Conservation (phyloP, 805 yeast species). For the Pichia exigua region DNA sequence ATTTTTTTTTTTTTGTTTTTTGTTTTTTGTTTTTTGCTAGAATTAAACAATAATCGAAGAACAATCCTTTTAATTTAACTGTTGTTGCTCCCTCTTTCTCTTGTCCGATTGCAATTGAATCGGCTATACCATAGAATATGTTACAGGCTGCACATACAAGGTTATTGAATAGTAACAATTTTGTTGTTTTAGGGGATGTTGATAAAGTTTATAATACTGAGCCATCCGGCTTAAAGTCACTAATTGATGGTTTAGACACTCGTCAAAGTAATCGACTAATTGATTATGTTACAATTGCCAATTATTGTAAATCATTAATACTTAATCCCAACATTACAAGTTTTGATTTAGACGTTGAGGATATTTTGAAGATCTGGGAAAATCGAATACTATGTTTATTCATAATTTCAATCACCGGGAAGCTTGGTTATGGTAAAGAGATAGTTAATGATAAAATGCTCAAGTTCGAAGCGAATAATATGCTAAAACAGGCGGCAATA, state of each 20-base stretch:
- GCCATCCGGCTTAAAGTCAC: conserved; percentile 1
- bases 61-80: too few species aligned
- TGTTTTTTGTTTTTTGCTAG: too few species aligned
- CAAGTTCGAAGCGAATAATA: conserved; percentile 21
- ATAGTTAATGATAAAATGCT: conserved; percentile 24
- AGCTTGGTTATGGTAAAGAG: conserved; percentile 7
- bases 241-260: background rate
- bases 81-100: too few species aligned
- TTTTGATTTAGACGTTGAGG: conserved; percentile 18
- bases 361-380: conserved; percentile 39
- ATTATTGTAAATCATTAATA: conserved; percentile 23
- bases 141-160: conserved; percentile 5
- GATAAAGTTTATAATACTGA: conserved; percentile 3
- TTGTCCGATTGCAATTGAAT: too few species aligned
- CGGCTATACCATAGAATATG: background rate
- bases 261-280: background rate
- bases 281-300: conserved; percentile 19
- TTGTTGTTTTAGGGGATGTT: conserved; percentile 2
- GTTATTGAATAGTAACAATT: conserved; percentile 7
- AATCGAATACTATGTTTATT: conserved; percentile 20
- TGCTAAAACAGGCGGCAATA: conserved; percentile 22
- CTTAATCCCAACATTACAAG: conserved; percentile 18
- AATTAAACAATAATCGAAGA: too few species aligned
- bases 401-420: conserved; percentile 11
- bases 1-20: too few species aligned